Evolutionary conservation across 371 early-diverging fungal genomes (phyloP), one percentile per base, ranked within the genome.

Genomic region (Rhizopus arrhizus): DNA sequence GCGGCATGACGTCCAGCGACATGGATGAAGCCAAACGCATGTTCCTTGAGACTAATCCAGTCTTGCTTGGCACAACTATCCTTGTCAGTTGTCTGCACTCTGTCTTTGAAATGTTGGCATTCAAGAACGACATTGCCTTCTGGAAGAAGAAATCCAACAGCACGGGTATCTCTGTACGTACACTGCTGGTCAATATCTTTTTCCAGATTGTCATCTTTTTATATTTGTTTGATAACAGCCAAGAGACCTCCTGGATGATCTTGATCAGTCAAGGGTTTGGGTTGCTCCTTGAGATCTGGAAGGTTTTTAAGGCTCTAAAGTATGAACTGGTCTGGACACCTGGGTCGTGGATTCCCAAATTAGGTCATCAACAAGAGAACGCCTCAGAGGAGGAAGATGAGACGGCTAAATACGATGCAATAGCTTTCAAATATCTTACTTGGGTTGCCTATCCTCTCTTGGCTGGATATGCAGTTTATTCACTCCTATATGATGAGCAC

Each of bases 51-150:
- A 97, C 95, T 51, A 97, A 94, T 68, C 95, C 95, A 5, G 77
- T 83, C 53, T 73, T 95, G 33, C 69, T 97, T 59, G 86, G 78
- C 2, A 64, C 92, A 3, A 97, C 97, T 1, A 78, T 91, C 40
- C 53, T 78, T 41, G 95, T 95, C 41, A 90, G 91, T 46, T 52
- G 89, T 4, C 70, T 97, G 12, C 97, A 97, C 77, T 87, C 89
- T 51, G 66, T 91, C 2, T 95, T 97, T 75, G 96, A 95, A 70
- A 91, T 97, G 75, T 75, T 96, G 59, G 97, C 97, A 0, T 96
- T 95, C 74, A 97, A 95, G 78, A 95, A 95, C 68, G 95, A 95
- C 70, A 91, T 96, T 63, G 77, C 91, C 9, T 95, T 95, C 81
- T 97, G 97, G 97, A 85, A 91, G 49, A 85, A 86, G 63, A 89